Conservation (phyloP, 495 filamentous ascomycete genomes). For the Gamarada debralockiae region DNA sequence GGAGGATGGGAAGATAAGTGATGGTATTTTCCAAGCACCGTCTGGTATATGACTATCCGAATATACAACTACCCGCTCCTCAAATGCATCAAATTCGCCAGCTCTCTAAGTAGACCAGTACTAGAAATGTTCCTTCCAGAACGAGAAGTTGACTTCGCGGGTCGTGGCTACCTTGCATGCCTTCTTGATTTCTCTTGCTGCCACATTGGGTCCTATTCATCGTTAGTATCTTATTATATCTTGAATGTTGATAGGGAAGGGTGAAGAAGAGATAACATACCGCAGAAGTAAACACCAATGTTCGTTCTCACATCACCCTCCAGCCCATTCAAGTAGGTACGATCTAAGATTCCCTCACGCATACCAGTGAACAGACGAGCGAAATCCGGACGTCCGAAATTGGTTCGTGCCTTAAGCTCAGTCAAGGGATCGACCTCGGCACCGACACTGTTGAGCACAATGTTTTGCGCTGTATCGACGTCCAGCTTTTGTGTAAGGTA, state of each 20-base stretch:
- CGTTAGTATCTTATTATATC: neutral
- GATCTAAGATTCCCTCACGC: slow-evolving; percentile 80
- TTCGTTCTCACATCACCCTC: slow-evolving; percentile 71
- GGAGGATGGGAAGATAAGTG: too few species aligned
- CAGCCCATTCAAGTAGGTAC: slow-evolving; percentile 79
- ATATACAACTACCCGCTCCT: too few species aligned
- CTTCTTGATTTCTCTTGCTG: slow-evolving; percentile 79
- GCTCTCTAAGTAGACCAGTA: slow-evolving; percentile 1
- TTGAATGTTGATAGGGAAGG: neutral
- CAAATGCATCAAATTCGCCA: neutral
- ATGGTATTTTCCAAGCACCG: too few species aligned
- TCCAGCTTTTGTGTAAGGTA: slow-evolving; percentile 95
- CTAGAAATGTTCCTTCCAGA: slow-evolving; percentile 92
- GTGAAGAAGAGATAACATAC: slow-evolving; percentile 11
- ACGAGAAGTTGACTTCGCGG: slow-evolving; percentile 84
- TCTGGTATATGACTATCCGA: too few species aligned
- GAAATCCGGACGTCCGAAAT: slow-evolving; percentile 96
- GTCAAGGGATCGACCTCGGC: slow-evolving; percentile 85
- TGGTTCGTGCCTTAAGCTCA: slow-evolving; percentile 82
- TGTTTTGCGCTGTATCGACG: slow-evolving; percentile 88
- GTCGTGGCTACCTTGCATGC: slow-evolving; percentile 68
- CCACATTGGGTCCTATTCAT: slow-evolving; percentile 51
- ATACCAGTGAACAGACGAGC: slow-evolving; percentile 74
- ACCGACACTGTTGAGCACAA: slow-evolving; percentile 93
- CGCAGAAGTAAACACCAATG: slow-evolving; percentile 96